Evolutionary conservation across 148 eudicot genomes (phyloP), one percentile per base, ranked within the genome.

Genomic region (Vaccinium corymbosum): DNA sequence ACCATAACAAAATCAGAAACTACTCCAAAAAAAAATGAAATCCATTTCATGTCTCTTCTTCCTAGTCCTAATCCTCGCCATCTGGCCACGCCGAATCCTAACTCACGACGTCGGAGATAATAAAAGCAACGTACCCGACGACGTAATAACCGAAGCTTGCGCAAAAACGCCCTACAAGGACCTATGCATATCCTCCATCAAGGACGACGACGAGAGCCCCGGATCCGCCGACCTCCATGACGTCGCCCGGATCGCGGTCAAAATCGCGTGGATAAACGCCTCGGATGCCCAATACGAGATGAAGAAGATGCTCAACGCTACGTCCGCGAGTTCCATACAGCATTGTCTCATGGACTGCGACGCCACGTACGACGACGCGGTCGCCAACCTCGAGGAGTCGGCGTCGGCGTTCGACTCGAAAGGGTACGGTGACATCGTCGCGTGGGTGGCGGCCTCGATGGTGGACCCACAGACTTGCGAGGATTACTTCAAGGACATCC

Each of bases 41-140:
- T 56, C 61, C n/a, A 15, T 78, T 78, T 78, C 80, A 27, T 22
- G 80, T 52, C 80, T 51, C 42, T 78, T 78, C 80, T 50, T 78
- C 35, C 38, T 78, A 1, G 32, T 22, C 16, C 80, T 78, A 13
- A 15, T 78, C 8, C 61, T 78, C 62, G 35, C 59, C 2, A 16
- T 78, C 61, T 78, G 80, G 80, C 61, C 80, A 6, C 80, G 35
- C 16, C 80, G 38, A 22, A 51, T 52, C 80, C 38, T 50, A 1
- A 6, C 80, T 12, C 27, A 25, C 10, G 56, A n/a, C 22, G 3
- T 35, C 38, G 42, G 11, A 51, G 16, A 15, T 15, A 52, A 8
- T 3, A 52, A 17, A 66, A 66, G 11, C 35, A 25, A 11, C 61
- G 19, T 7, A 1, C 14, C 14, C 2, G 8, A 10, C 2, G 8